Evolutionary conservation across 2,329 filamentous ascomycete genomes (phyloP), one percentile per base, ranked within the genome.

Genomic region (Stagonosporopsis chrysanthemi): DNA sequence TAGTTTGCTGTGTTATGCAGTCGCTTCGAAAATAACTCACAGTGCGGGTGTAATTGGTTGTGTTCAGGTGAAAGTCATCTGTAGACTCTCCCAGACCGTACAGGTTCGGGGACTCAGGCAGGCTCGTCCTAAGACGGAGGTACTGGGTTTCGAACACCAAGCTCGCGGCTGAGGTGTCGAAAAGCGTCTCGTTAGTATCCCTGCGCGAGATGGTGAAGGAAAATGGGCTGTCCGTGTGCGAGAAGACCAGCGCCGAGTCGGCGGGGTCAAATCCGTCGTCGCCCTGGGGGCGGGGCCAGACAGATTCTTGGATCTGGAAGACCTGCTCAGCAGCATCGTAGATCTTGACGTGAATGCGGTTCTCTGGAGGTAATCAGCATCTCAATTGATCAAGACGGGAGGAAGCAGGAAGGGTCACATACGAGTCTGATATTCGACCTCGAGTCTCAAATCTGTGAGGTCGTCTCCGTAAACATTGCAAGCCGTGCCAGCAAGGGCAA

Each of bases 71-170:
- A 67, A 91, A 86, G 2, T 85, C 79, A 67, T 92, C 90, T 0
- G 86, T 88, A 65, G 91, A 88, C 75, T 93, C 90, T 39, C 90
- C 91, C 6, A 94, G 81, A 0, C 91, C 90, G 69, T 94, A 94
- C 4, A 95, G 78, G 65, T 88, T 84, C 0, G 90, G 88, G 41
- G 85, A 80, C 1, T 84, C 75, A 0, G 91, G 90, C 12, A 94
- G 80, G 57, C 81, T 83, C 0, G 90, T 93, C 46, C 88, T 83
- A 52, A 94, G 79, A 15, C 88, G 85, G 24, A 94, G 76, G 66
- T 91, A 94, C 74, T 94, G 90, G 2, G 84, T 85, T 76, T 94
- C 88, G 64, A 92, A 95, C 28, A 94, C 80, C 2, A 94, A 78
- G 15, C 80, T 80, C 2, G 86, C 84, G 1, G 84, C 88, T 0